Conservation (phyloP, 345 rosid genomes). For the Viola odorata region DNA sequence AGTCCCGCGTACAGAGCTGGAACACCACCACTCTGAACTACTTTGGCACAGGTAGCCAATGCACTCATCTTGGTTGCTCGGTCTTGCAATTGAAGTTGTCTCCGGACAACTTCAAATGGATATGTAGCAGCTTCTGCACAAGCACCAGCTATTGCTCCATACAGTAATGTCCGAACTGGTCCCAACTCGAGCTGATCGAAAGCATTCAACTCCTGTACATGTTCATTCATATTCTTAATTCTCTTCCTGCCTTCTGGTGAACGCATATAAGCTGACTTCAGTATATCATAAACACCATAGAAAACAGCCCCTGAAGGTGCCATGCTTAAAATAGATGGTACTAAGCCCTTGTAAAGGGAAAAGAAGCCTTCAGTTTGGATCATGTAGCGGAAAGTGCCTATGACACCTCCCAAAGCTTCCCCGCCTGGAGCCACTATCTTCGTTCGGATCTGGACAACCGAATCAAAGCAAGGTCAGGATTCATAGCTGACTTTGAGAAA, state of each 20-base stretch:
- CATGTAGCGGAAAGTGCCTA: constrained; percentile 60
- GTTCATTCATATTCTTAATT: constrained; percentile 48
- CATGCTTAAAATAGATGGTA: constrained; percentile 65
- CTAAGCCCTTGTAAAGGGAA: constrained; percentile 65
- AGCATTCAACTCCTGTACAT: constrained; percentile 50
- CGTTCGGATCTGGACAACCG: constrained; percentile 52
- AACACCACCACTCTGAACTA: constrained; percentile 62
- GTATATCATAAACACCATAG: constrained; percentile 61
- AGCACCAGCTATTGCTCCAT: constrained; percentile 74
- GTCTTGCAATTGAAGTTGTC: constrained; percentile 64
- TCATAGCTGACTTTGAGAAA: background rate
- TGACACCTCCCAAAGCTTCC: constrained; percentile 63
- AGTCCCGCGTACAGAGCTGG: constrained; percentile 68
- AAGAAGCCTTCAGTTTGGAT: constrained; percentile 65
- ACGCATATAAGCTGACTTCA: constrained; percentile 59
- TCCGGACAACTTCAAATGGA: constrained; percentile 74
- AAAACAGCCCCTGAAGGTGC: constrained; percentile 77
- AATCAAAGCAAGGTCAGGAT: background rate
- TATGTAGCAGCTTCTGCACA: constrained; percentile 75
- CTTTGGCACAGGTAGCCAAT: constrained; percentile 48
- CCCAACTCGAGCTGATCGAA: constrained; percentile 76
- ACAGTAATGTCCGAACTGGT: constrained; percentile 55
- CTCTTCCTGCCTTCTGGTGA: constrained; percentile 60
- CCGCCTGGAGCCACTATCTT: constrained; percentile 75
- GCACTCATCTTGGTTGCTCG: constrained; percentile 53